Evolutionary conservation across 352 stramenopile species (phyloP).

Genomic region (Phytopythium boreale): DNA sequence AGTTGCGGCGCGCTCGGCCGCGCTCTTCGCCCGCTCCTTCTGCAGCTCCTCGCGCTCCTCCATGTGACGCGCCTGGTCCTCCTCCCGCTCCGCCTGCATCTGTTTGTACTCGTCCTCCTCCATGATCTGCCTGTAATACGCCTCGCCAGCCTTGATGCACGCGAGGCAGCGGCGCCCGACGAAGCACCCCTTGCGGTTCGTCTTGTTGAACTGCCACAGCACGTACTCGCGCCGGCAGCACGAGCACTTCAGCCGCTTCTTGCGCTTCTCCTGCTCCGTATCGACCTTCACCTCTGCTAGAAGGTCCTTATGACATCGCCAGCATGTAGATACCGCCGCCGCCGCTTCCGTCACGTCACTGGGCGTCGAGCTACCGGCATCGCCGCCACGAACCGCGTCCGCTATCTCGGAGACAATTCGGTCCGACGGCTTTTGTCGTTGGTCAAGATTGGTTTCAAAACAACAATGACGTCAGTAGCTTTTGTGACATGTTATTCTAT

Average conservation of each 20-base stretch:
- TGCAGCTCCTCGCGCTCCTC: not conserved
- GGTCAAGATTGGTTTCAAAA: too few species aligned
- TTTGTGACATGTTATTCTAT: too few species aligned
- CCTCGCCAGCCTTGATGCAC: not conserved
- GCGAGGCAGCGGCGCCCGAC: not conserved
- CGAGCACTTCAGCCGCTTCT: not conserved
- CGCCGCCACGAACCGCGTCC: not conserved
- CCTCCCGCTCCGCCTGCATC: not conserved
- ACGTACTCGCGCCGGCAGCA: not conserved
- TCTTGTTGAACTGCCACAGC: not conserved
- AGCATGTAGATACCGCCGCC: not conserved
- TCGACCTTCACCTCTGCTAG: not conserved
- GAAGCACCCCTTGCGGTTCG: not conserved
- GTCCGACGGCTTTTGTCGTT: too few species aligned
- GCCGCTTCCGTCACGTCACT: not conserved
- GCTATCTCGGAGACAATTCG: too few species aligned
- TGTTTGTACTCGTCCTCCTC: constrained; percentile 2
- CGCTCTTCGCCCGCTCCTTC: not conserved
- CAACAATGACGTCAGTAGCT: too few species aligned
- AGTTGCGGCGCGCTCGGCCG: not conserved
- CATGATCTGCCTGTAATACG: not conserved
- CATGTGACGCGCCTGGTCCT: not conserved
- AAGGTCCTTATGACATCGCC: not conserved
- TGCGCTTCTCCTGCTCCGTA: not conserved
- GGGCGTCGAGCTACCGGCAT: not conserved